Evolutionary conservation across 305 asterid genomes (phyloP).

Genomic region (Lippia alba): DNA sequence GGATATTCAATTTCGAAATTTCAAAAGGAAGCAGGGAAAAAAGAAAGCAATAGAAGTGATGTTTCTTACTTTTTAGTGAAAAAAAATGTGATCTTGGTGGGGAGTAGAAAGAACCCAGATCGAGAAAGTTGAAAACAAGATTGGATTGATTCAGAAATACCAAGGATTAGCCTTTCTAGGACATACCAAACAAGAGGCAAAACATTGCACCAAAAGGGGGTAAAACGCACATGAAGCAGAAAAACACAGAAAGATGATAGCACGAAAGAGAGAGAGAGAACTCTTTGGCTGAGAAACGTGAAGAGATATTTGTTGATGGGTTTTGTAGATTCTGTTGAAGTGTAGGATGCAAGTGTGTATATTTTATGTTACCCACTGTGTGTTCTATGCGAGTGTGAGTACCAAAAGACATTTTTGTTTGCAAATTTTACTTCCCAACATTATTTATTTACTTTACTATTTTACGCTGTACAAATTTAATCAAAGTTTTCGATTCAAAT

Average conservation of each 20-base stretch:
- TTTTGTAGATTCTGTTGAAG: conserved; percentile 28
- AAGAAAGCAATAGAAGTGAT: background rate
- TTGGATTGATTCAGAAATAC: conserved; percentile 3
- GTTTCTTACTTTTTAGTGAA: background rate
- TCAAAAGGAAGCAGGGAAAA: background rate
- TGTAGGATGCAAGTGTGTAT: conserved; percentile 17
- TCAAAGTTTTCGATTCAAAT: too few species aligned
- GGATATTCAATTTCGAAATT: background rate
- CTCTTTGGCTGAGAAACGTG: conserved; percentile 17
- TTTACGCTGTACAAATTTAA: too few species aligned
- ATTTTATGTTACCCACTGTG: background rate
- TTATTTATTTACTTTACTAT: too few species aligned
- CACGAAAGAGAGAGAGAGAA: conserved; percentile 8
- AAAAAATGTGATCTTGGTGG: conserved; percentile 21
- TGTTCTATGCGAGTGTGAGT: background rate
- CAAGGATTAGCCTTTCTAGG: background rate
- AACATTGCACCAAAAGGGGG: conserved; percentile 1
- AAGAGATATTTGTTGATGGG: conserved; percentile 26
- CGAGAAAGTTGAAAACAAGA: conserved; percentile 21
- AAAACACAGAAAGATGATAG: background rate
- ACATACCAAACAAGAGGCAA: conserved; percentile 1
- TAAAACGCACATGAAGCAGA: background rate
- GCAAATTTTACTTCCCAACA: too few species aligned
- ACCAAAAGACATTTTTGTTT: background rate
- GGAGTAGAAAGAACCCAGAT: conserved; percentile 23